These are phyloP conservation scores for Fraxinus angustifolia DNA, from an alignment of 305 asterid genomes.

Conservation along the genomic window DNA sequence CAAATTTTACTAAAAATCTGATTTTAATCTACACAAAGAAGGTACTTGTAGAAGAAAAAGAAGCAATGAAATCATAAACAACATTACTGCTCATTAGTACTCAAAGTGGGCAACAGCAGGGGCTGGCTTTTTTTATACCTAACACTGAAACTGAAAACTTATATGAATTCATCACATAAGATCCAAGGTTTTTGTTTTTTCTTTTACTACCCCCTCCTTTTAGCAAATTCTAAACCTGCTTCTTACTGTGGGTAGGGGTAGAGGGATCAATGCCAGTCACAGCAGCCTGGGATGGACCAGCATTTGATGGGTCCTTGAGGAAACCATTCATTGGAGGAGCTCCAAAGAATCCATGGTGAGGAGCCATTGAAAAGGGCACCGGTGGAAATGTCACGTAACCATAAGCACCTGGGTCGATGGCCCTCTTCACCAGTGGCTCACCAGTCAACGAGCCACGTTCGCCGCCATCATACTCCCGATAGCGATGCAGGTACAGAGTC, in stretches of 20 bases:
- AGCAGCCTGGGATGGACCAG: conserved; percentile 40
- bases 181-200: not conserved
- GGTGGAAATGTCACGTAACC: conserved; percentile 36
- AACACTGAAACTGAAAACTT: not conserved
- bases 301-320: conserved; percentile 43
- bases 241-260: conserved; percentile 38
- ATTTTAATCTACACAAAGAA: not conserved
- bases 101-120: conserved; percentile 16
- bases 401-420: conserved; percentile 32
- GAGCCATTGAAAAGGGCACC: conserved; percentile 37
- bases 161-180: not conserved
- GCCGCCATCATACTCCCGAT: conserved; percentile 71
- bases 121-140: conserved; percentile 10
- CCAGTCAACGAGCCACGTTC: conserved; percentile 63
- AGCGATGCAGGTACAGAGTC: conserved; percentile 76
- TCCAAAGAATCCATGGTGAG: conserved; percentile 51
- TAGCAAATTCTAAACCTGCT: conserved; percentile 32
- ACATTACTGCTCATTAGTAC: not conserved
- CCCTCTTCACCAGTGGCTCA: conserved; percentile 57
- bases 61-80: not conserved
- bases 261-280: conserved; percentile 35
- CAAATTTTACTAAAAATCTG: not conserved
- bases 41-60: not conserved
- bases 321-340: conserved; percentile 43
- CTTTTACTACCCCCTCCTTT: not conserved